These are phyloP conservation scores for Ogataea salicorniae DNA, from an alignment of 805 yeast species.

Conservation along the genomic window DNA sequence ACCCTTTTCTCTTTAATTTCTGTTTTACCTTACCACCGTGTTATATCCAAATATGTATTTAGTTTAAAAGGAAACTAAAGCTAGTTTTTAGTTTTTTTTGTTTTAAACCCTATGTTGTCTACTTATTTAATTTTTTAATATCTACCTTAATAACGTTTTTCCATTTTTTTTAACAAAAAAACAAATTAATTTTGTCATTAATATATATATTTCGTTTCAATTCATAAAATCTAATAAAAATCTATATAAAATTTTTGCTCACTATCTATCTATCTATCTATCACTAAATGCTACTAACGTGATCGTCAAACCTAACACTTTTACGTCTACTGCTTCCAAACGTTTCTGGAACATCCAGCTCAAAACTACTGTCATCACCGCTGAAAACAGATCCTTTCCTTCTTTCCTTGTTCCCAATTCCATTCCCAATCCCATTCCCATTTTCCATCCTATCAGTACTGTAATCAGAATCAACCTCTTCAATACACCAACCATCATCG, in stretches of 20 bases:
- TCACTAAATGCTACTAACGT: conserved; percentile 5
- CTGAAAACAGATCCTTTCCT: background rate
- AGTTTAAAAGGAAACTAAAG: too few relatives aligned
- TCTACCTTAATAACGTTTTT: background rate
- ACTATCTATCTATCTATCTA: too few relatives aligned
- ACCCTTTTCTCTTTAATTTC: background rate
- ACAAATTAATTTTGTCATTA: too few relatives aligned
- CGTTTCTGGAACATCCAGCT: conserved; percentile 20
- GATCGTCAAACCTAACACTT: conserved; percentile 28
- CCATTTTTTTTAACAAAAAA: too few relatives aligned
- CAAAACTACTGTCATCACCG: background rate
- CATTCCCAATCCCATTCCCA: background rate
- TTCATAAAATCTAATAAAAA: background rate
- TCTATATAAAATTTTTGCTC: too few relatives aligned
- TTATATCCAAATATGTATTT: too few relatives aligned
- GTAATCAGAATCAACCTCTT: conserved; percentile 1
- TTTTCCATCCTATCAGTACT: background rate
- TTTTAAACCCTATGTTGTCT: too few relatives aligned
- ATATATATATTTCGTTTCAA: too few relatives aligned
- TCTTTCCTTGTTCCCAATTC: background rate
- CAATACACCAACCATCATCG: conserved; percentile 5
- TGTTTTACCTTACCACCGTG: background rate
- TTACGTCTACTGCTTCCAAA: conserved; percentile 25
- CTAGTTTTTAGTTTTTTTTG: background rate
- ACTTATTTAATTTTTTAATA: too few relatives aligned